Base-by-base conservation (phyloP, 352 stramenopile species). In the Phytophthora pini region DNA sequence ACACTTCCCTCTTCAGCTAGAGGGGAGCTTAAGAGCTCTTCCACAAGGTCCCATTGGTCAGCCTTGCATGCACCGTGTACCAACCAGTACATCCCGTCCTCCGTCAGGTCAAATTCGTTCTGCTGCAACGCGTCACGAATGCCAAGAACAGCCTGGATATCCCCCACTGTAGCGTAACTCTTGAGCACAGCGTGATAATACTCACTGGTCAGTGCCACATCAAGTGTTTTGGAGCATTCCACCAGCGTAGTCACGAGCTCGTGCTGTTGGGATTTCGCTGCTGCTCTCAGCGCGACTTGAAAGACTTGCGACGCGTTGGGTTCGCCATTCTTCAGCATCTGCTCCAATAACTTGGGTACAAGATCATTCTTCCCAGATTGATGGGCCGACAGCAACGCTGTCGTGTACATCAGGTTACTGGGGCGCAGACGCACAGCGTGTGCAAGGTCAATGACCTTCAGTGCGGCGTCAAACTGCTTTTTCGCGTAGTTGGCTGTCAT, bases 121-220 rank as follows among this genome's bases (percentile, higher is more conserved):
- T 89, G 45, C 26, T 68, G 70, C 44, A 91, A 79, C 32, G 75
- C 72, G 27, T 75, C 73, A 64, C 88, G 62, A 29, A 85, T 72
- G 12, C 74, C 82, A 17, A 87, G 55, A 5, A 77, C 82, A 46
- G 80, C 86, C 44, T 89, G 66, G 22, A 78, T 71, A 44, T 93
- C 76, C 5, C 75, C 77, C 10, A 80, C 74, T 31, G 73, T 67
- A n/a, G 82, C 77, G 45, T 80, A 92, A 44, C 75, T 88, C 66
- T 88, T 89, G 45, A 93, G 72, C 12, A 93, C 79, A 51, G 72
- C 87, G 68, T 92, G 87, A 70, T 89, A 90, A 48, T 86, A 88
- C 27, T 92, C 81, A 40, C 84, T 80, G 6, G 68, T 81, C 17
- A 83, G 66, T 24, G 89, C 65, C 11, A 89, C 68, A 29, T 74